phyloP scores from a whole-genome alignment of 176 grass and related monocot genomes.

The Panicum miliaceum region DNA sequence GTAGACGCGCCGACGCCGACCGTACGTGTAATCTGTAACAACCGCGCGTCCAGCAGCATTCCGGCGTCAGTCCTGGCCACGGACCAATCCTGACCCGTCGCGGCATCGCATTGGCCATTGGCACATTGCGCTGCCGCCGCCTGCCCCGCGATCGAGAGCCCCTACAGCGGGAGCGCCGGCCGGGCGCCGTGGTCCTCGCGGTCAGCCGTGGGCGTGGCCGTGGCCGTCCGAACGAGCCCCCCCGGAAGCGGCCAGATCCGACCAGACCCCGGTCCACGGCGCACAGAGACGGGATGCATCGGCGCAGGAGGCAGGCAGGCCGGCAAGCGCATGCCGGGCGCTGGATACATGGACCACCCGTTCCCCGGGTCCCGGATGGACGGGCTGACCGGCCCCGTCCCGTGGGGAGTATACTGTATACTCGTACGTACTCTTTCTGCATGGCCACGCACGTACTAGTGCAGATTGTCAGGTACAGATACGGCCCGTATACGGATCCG shows the following conservation, averaged over 20 bases:
- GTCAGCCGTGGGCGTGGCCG: neutral
- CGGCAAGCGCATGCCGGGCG: conserved; percentile 19
- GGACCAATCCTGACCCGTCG: neutral
- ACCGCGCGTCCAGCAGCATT: no score
- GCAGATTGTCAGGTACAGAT: neutral
- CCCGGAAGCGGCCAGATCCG: conserved; percentile 53
- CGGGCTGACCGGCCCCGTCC: neutral
- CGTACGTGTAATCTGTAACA: no score
- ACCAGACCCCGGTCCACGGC: conserved; percentile 68
- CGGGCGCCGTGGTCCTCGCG: conserved; percentile 26
- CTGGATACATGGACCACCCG: conserved; percentile 37
- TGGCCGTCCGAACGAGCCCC: neutral
- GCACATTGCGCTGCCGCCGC: neutral
- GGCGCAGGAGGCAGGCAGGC: conserved; percentile 40
- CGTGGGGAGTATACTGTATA: conserved; percentile 11
- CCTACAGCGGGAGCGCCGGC: neutral
- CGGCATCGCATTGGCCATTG: neutral
- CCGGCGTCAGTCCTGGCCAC: no score
- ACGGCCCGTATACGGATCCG: neutral
- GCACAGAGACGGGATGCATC: conserved; percentile 49
- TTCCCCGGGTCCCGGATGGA: neutral
- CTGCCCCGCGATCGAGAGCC: neutral
- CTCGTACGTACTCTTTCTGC: neutral
- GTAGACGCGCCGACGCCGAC: no score
- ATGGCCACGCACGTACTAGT: conserved; percentile 10